Evolutionary conservation across 169 alveolate genomes (phyloP), one percentile per base, ranked within the genome.

Genomic region (Cryptosporidium viatorum): DNA sequence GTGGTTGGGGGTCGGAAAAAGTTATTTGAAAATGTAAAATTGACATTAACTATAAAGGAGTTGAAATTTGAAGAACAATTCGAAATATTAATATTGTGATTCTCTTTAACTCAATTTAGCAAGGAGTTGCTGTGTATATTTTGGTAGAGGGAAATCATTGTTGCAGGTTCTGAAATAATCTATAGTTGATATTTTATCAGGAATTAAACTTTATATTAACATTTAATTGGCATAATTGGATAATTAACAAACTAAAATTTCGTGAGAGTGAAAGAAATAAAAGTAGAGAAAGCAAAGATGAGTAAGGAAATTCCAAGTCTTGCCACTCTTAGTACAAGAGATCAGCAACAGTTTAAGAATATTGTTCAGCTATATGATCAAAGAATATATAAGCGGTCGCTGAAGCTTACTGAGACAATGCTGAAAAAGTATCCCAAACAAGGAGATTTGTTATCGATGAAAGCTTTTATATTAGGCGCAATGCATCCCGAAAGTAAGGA

Each of bases 391-490:
- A 91, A 91, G 70, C 71, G 86, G 50, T 92, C 92, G 39, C 35
- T 85, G 16, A 91, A 91, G 70, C 89, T 84, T 62, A 87, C 93
- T 33, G 93, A 91, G 12, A 31, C 65, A 39, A 91, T 91, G 69
- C 67, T 91, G 60, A 91, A 91, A 69, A 73, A 86, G 67, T 85
- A 70, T 33, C 93, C 93, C 18, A 91, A 91, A 2, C 93, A 91
- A 51, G 86, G 93, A 2, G 93, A 91, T 59, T 80, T 91, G 37
- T 70, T 91, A 12, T 71, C 93, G 1, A 91, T 91, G 93, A 91
- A 91, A 50, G 93, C 92, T 8, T 71, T 91, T 31, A 71, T 85
- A 23, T 50, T 91, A 31, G 86, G 91, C 29, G 86, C 86, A n/a
- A 16, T 73, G 33, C 58, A 73, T 73, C 48, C 86, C 1, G 86